Conservation (phyloP, 768 basidiomycete genomes). For the Leucocoprinus leucothites region DNA sequence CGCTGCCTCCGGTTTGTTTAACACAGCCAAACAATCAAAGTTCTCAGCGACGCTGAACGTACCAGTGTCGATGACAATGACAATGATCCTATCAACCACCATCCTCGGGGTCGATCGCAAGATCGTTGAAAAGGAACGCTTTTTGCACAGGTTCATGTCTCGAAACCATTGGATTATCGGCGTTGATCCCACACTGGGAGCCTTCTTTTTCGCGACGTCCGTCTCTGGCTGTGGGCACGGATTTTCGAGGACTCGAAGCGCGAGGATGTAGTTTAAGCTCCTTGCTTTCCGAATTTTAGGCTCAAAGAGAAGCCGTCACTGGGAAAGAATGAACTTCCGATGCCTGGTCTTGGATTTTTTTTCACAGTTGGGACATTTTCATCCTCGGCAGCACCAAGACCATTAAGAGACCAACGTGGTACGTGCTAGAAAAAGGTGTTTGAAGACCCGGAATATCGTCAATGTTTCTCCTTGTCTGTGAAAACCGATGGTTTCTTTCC, state of each 20-base stretch:
- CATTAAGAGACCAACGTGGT: neutral
- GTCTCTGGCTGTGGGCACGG: neutral
- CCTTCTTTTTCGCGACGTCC: neutral
- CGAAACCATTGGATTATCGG: no score
- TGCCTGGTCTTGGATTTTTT: neutral
- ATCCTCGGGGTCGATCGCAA: neutral
- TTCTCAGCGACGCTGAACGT: neutral
- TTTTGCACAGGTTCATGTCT: no score
- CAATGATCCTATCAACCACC: neutral
- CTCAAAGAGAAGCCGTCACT: neutral
- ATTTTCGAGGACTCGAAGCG: neutral
- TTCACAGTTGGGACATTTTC: neutral
- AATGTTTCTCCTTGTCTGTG: neutral
- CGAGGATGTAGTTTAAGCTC: neutral
- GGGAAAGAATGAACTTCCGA: neutral
- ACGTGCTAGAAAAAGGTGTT: neutral
- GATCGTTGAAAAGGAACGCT: neutral
- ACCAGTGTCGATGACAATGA: neutral
- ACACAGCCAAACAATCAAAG: neutral
- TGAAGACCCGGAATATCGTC: no score
- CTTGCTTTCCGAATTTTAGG: neutral
- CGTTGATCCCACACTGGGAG: no score
- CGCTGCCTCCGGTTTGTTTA: neutral
- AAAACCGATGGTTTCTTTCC: neutral
- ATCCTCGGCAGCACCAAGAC: neutral